Base-by-base conservation (phyloP, 1,139 yeast species). In the Yamadazyma diddensiae region DNA sequence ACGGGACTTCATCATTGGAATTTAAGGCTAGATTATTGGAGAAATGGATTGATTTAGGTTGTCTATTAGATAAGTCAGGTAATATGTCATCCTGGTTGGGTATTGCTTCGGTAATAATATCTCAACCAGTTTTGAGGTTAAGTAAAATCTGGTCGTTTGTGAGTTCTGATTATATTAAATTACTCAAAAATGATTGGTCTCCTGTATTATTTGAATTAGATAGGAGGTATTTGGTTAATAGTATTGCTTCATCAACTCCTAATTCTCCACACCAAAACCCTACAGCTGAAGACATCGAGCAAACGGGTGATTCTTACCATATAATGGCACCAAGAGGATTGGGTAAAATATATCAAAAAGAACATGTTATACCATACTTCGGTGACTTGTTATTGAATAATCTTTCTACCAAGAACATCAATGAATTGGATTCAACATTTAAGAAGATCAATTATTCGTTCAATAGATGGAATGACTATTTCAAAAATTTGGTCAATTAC, bases 1-100 rank as follows among this genome's bases (percentile, higher is more conserved):
- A 37, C 15, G 13, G 49, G 3, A 42, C 51, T 9, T 48, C 53
- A 4, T 42, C 52, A 13, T 46, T 67, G 13, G 70, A 65, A 30
- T 59, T 64, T 30, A 74, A 92, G 38, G 95, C 95, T 0, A 61
- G 74, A 28, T 52, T 88, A 9, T 56, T 90, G 28, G 79, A 80
- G 34, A 83, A 80, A 53, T 92, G 97, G 98, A 84, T 90, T 31
- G 80, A 81, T 42, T 65, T 90, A 29, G 97, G 97, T 4, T 78
- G 85, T 42, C 62, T 71, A 21, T 73, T 90, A 40, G 94, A 87
- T 50, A 77, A 77, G 42, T 65, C 77, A 17, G 98, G 98, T 31
- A 95, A 92, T 52, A 86, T 88, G 92, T 90, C 90, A 1, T 82
- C 94, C 19, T 92, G 97, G 97, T 62, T 87, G 22, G 96, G 96